Evolutionary conservation across 2,329 filamentous ascomycete genomes (phyloP).

Genomic region (Colletotrichum spaethianum): DNA sequence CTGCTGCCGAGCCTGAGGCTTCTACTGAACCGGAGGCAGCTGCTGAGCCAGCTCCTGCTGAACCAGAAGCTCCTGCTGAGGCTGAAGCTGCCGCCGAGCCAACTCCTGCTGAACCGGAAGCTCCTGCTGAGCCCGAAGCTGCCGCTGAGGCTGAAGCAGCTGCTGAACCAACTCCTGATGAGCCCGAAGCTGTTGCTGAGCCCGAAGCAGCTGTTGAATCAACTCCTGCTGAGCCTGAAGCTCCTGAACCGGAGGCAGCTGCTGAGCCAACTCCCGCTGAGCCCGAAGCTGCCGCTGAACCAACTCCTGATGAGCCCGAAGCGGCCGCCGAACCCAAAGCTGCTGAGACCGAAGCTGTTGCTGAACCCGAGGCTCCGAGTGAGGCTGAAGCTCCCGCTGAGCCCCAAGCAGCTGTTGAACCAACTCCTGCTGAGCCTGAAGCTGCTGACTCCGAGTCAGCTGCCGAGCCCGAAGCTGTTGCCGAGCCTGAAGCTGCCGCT

Average conservation of each 20-base stretch:
- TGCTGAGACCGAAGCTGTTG: background rate
- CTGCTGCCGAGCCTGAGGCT: background rate
- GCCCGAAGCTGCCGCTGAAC: background rate
- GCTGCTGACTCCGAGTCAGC: background rate
- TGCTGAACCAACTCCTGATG: background rate
- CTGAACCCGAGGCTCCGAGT: background rate
- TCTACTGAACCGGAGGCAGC: no score
- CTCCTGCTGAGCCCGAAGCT: background rate
- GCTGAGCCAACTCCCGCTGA: no score
- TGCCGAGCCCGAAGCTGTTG: background rate
- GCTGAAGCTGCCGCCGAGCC: background rate
- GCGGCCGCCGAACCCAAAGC: background rate
- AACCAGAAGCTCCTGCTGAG: background rate
- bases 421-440: background rate
- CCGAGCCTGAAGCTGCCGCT: background rate
- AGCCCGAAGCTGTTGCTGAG: background rate
- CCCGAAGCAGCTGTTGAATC: background rate
- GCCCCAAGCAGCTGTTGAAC: background rate
- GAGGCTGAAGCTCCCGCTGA: background rate
- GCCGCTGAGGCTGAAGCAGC: background rate
- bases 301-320: background rate
- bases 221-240: background rate
- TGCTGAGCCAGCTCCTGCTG: background rate
- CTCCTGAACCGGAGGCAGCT: background rate
- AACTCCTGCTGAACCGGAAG: background rate